phyloP scores from a whole-genome alignment of 2,329 filamentous ascomycete genomes.

The Ophiobolus disseminans region DNA sequence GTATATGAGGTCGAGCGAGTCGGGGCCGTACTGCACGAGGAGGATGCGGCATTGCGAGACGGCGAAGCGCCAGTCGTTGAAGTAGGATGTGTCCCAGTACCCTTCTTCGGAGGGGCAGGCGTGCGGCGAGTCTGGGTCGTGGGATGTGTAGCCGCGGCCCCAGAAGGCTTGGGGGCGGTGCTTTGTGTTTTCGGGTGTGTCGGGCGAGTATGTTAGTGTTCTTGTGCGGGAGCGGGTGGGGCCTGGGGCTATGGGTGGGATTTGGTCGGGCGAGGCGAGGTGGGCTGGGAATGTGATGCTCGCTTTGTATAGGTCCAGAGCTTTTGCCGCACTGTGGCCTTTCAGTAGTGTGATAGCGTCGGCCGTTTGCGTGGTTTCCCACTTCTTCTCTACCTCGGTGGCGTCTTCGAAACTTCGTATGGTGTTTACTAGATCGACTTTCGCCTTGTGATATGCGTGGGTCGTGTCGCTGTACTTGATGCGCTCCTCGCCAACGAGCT shows the following conservation, averaged over 20 bases:
- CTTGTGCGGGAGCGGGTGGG: too few relatives aligned
- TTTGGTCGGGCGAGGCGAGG: too few relatives aligned
- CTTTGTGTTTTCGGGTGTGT: slow-evolving; percentile 14
- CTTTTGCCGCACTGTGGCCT: slow-evolving; percentile 8
- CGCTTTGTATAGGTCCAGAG: too few relatives aligned
- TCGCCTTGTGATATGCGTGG: slow-evolving; percentile 7
- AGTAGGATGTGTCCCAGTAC: slow-evolving; percentile 17
- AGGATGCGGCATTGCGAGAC: slow-evolving; percentile 21
- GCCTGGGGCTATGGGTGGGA: too few relatives aligned
- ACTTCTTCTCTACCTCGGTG: slow-evolving; percentile 5
- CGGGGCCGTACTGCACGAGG: background rate
- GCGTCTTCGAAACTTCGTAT: slow-evolving; percentile 1
- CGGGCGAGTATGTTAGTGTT: slow-evolving; percentile 4
- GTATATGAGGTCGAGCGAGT: slow-evolving; percentile 7
- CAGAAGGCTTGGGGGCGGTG: slow-evolving; percentile 5
- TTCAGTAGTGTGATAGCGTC: slow-evolving; percentile 2
- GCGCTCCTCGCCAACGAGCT: background rate
- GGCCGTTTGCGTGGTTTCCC: too few relatives aligned
- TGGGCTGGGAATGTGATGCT: background rate
- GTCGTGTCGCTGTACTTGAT: background rate
- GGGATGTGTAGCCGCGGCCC: background rate
- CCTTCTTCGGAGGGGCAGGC: slow-evolving; percentile 10
- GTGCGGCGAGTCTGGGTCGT: slow-evolving; percentile 17
- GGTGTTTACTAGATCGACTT: slow-evolving; percentile 11
- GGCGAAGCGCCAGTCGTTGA: slow-evolving; percentile 9